Conservation (phyloP, 2,329 filamentous ascomycete species). For the Phialemonium atrogriseum region DNA sequence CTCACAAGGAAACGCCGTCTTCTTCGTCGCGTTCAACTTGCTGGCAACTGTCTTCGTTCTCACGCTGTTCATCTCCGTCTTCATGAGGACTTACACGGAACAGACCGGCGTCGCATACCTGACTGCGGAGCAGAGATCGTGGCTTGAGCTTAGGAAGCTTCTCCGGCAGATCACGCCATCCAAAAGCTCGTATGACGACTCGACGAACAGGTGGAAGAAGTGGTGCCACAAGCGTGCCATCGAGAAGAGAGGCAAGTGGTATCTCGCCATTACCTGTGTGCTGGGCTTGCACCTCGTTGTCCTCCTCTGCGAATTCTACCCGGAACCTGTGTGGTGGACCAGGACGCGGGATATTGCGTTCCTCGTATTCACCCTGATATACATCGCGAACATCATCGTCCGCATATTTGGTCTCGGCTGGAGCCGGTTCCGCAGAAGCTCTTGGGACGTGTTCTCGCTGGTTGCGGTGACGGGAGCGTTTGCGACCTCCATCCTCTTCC, state of each 20-base stretch:
- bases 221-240: slow-evolving; percentile 95
- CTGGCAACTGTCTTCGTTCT: slow-evolving; percentile 93
- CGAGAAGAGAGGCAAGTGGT: slow-evolving; percentile 90
- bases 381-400: slow-evolving; percentile 73
- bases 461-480: slow-evolving; percentile 73
- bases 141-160: slow-evolving; percentile 89
- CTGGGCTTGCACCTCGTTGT: slow-evolving; percentile 77
- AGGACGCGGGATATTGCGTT: slow-evolving; percentile 66
- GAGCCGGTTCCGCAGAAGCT: slow-evolving; percentile 83
- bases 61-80: slow-evolving; percentile 96
- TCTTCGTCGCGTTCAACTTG: slow-evolving; percentile 95
- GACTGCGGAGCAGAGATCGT: slow-evolving; percentile 91
- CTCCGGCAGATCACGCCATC: slow-evolving; percentile 90
- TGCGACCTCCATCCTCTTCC: slow-evolving; percentile 67
- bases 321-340: slow-evolving; percentile 65
- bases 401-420: slow-evolving; percentile 85
- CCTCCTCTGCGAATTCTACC: slow-evolving; percentile 78
- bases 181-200: slow-evolving; percentile 77
- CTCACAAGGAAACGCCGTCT: slow-evolving; percentile 78
- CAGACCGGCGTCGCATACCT: slow-evolving; percentile 95
- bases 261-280: slow-evolving; percentile 68
- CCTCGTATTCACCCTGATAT: slow-evolving; percentile 71
- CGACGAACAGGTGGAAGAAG: slow-evolving; percentile 69
- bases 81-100: slow-evolving; percentile 99
- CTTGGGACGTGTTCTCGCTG: slow-evolving; percentile 90